A percentile compares a stretch with the other conserved stretches of the same genome.
Conservation (phyloP, 1,284 basidiomycete genomes). For the Ustilago shanxiensis region DNA sequence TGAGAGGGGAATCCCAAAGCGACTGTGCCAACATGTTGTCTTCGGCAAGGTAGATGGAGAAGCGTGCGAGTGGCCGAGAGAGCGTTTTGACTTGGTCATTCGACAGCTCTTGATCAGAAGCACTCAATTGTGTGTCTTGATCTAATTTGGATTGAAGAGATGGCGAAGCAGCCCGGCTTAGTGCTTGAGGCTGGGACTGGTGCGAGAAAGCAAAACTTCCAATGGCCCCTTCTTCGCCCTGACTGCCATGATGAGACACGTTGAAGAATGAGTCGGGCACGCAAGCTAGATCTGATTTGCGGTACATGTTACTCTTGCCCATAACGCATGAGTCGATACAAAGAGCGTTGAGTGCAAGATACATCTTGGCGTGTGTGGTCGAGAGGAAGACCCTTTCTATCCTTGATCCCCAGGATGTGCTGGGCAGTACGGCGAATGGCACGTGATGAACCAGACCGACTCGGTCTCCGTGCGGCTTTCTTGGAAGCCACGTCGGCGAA, state of each 20-base stretch:
- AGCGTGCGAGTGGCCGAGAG: conserved; percentile 64
- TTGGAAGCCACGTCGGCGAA: conserved; percentile 51
- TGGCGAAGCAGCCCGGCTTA: conserved; percentile 22
- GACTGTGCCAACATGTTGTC: conserved; percentile 69
- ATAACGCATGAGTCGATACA: conserved; percentile 95
- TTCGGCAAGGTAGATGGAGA: conserved; percentile 68
- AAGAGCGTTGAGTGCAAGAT: conserved; percentile 88
- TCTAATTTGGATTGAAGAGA: not conserved
- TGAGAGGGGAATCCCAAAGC: conserved; percentile 60
- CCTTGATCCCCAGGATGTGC: conserved; percentile 76
- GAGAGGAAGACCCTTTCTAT: conserved; percentile 95
- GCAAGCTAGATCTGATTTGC: conserved; percentile 84
- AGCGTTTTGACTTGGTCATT: conserved; percentile 36
- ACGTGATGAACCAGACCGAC: conserved; percentile 96
- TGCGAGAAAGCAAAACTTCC: conserved; percentile 61
- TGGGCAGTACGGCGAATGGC: conserved; percentile 83
- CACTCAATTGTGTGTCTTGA: not conserved
- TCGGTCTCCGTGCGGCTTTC: conserved; percentile 47
- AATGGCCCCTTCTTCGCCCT: conserved; percentile 58
- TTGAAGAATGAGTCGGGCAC: conserved; percentile 69
- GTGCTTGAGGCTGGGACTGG: conserved; percentile 1
- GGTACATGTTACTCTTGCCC: conserved; percentile 95
- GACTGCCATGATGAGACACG: conserved; percentile 46
- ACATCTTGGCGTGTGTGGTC: conserved; percentile 99
- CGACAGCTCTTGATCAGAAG: conserved; percentile 5